A percentile compares a stretch with the other conserved stretches of the same genome.
These are phyloP conservation scores for Fusarium pilosicola DNA, from an alignment of 2,329 filamentous ascomycete species.

Conservation along the genomic window DNA sequence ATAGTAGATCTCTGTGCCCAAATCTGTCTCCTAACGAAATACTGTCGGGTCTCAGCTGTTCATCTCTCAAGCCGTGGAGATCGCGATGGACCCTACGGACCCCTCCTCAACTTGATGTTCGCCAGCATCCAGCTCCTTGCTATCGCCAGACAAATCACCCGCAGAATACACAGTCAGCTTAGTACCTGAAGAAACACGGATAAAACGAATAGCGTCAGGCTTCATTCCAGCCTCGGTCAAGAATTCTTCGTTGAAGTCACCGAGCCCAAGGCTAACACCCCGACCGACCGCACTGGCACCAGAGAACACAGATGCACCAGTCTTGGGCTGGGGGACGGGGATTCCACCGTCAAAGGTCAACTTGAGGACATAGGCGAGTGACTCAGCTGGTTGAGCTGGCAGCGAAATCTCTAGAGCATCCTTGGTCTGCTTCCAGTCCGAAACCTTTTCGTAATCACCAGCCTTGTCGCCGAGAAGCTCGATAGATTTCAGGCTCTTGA, in stretches of 20 bases:
- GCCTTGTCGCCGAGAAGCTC: constrained; percentile 1
- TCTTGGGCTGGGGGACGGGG: not conserved
- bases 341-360: not conserved
- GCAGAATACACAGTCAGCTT: not conserved
- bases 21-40: accelerated
- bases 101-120: not conserved
- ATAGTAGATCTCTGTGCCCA: not conserved
- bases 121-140: not conserved
- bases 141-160: not conserved
- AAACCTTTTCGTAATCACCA: not conserved
- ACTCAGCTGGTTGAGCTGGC: not conserved
- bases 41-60: accelerated
- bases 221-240: constrained; percentile 1
- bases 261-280: not conserved
- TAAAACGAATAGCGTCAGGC: not conserved
- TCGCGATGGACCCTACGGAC: not conserved
- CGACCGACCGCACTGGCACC: not conserved
- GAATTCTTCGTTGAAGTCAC: constrained; percentile 1
- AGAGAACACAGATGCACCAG: not conserved
- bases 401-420: not conserved
- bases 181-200: not conserved
- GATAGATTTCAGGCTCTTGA: not conserved
- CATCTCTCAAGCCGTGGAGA: not conserved
- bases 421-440: constrained; percentile 3
- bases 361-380: constrained; percentile 2